phyloP scores from a whole-genome alignment of 148 eudicot species.

The Rhododendron griersonianum region DNA sequence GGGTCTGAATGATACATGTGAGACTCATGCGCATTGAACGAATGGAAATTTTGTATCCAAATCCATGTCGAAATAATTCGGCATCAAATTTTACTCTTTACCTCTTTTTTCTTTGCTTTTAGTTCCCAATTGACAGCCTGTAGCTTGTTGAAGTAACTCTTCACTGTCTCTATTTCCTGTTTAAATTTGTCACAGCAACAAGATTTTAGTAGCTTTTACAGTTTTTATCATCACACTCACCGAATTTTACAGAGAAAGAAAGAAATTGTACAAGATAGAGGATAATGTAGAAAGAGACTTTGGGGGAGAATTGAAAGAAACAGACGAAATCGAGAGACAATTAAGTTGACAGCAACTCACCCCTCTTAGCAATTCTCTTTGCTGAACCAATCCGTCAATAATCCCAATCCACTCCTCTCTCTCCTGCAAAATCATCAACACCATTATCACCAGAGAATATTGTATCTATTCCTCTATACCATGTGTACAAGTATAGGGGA shows the following conservation, averaged over 20 bases:
- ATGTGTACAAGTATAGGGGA: not conserved
- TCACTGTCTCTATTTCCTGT: constrained; percentile 29
- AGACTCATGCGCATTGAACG: not conserved
- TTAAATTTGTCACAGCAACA: not conserved
- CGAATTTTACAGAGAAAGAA: not conserved
- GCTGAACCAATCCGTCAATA: constrained; percentile 10
- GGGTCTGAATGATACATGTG: not conserved
- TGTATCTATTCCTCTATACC: not conserved
- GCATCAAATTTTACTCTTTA: not conserved
- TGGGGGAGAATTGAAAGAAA: not conserved
- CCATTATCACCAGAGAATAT: not conserved
- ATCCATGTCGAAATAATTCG: too few species aligned
- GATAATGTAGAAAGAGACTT: constrained; percentile 14
- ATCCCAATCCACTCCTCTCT: constrained; percentile 22
- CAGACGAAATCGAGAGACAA: not conserved
- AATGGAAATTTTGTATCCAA: not conserved
- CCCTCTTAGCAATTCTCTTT: constrained; percentile 16
- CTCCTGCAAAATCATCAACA: constrained; percentile 19
- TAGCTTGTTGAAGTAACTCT: constrained; percentile 13
- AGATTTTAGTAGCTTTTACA: not conserved
- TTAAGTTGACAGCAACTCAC: constrained; percentile 11
- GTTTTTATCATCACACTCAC: not conserved
- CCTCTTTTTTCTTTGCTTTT: constrained; percentile 22
- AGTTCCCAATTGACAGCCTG: constrained; percentile 17
- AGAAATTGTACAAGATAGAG: not conserved